Percentiles rank a stretch among this genome's conserved stretches.
phyloP scores from a whole-genome alignment of 345 rosid genomes.

The Moricandia moricandioides region DNA sequence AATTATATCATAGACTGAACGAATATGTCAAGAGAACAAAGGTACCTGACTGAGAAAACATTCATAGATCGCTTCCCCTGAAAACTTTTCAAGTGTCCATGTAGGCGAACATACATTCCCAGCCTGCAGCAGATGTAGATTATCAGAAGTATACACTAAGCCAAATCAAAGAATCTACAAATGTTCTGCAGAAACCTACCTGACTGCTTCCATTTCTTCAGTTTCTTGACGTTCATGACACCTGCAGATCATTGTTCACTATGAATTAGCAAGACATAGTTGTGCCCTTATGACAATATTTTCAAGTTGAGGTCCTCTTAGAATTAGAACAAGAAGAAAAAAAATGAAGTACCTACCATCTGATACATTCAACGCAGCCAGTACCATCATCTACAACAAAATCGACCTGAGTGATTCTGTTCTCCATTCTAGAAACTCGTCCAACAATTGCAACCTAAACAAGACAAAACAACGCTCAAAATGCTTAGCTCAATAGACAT shows the following conservation, averaged over 20 bases:
- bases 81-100: constrained; percentile 73
- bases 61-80: constrained; percentile 71
- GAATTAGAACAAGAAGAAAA: background rate
- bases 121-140: constrained; percentile 43
- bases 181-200: constrained; percentile 40
- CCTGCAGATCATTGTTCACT: constrained; percentile 47
- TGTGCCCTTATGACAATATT: constrained; percentile 1
- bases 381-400: constrained; percentile 83
- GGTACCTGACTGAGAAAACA: constrained; percentile 72
- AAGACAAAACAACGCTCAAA: constrained; percentile 10
- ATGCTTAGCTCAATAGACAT: background rate
- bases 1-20: background rate
- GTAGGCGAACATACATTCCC: constrained; percentile 84
- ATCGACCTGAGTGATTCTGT: constrained; percentile 63
- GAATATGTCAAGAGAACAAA: background rate
- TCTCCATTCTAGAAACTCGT: constrained; percentile 64
- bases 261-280: background rate
- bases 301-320: background rate
- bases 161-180: background rate
- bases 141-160: background rate
- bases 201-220: constrained; percentile 67
- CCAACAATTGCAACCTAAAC: constrained; percentile 65
- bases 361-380: constrained; percentile 73
- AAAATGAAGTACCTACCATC: constrained; percentile 57
- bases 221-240: constrained; percentile 73